phyloP scores from a whole-genome alignment of 345 rosid species.

The Dimocarpus longan region DNA sequence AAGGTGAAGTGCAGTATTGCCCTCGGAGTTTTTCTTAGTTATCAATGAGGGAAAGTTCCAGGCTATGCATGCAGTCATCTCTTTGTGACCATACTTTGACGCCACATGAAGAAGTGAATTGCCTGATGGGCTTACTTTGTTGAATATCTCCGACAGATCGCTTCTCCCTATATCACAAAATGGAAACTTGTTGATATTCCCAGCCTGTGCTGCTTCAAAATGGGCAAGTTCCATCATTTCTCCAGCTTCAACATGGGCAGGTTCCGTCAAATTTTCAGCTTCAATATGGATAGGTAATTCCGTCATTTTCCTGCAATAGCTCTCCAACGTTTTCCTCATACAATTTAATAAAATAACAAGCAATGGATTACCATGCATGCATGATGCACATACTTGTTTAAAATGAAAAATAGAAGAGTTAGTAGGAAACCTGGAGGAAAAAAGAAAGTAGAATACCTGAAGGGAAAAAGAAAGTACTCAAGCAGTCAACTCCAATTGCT shows the following conservation, averaged over 20 bases:
- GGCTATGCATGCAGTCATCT: background rate
- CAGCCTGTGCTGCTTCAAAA: background rate
- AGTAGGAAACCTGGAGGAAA: no score
- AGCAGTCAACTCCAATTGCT: no score
- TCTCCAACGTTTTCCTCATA: no score
- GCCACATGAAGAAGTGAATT: conserved; percentile 17
- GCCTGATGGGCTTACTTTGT: background rate
- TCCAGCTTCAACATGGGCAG: background rate
- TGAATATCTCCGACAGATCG: background rate
- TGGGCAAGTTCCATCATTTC: background rate
- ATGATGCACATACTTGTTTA: no score
- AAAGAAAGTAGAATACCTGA: no score
- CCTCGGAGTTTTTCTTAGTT: conserved; percentile 5
- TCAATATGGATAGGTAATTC: no score
- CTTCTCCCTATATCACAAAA: background rate
- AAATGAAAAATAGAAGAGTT: no score
- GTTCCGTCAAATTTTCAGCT: background rate
- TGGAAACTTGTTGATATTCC: background rate
- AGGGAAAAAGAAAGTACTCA: no score
- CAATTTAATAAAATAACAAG: no score
- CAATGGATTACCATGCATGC: no score
- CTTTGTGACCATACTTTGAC: background rate
- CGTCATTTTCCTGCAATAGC: no score
- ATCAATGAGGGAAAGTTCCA: background rate
- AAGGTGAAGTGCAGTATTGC: conserved; percentile 32